Base-by-base conservation (phyloP, 371 early-diverging fungal species). In the Mortierella sp. region DNA sequence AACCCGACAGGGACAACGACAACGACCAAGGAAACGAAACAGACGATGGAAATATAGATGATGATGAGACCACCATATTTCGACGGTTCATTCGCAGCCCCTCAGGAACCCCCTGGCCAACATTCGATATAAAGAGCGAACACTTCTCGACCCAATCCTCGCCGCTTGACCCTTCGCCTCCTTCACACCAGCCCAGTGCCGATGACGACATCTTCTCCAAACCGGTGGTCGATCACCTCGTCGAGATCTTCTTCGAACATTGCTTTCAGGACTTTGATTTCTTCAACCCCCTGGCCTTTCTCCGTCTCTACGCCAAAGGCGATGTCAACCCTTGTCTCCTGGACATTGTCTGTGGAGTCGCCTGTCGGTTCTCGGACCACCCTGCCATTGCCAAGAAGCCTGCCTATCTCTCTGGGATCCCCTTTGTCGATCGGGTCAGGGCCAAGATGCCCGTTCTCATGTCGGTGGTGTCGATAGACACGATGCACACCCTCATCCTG, bases 181-280 rank as follows among this genome's bases (percentile, higher is more conserved):
- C 13, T 10, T 16, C 9, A 10, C 16, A 5, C 53, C 53, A 53
- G 24, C 53, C 53, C 26, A 5, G 10, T 13, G 31, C 13, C 53
- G 10, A 53, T 29, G 53, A 53, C 53, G 53, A 53, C 13, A 53
- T 53, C 10, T 53, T 53, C 29, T 53, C 31, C 53, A 53, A 53
- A 7, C 53, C 53, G 2, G 53, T 53, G 31, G 53, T 53, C 31
- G 53, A 53, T 24, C 53, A 53, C 53, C 29, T 53, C 9, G 53
- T 53, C 13, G 0, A 26, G 10, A 26, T 53, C 31, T 53, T 53
- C 29, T 53, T 53, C 31, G 53, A 53, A 29, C 53, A 29, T 14
- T 53, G 53, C 53, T 53, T 53, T 14, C 53, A 53, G 29, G 53
- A 53, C 29, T 53, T 53, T 29, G 53, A 53, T 10, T 53, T 53